Evolutionary conservation across 345 rosid species (phyloP).

Genomic region (Syzygium grande): DNA sequence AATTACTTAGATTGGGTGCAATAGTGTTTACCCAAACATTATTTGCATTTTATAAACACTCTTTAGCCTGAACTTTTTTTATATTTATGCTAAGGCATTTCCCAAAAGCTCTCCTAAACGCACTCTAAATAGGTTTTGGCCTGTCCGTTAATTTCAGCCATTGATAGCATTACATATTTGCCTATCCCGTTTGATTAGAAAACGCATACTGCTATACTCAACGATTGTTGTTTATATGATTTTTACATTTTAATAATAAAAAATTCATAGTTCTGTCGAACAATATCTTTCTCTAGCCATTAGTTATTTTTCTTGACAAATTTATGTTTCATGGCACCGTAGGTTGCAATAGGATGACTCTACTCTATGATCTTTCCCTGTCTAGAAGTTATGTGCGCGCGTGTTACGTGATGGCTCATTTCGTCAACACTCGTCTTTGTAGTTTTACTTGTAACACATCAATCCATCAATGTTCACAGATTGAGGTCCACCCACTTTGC

Average conservation of each 20-base stretch:
- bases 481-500: background rate
- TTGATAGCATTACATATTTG: background rate
- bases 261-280: background rate
- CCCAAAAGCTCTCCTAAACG: background rate
- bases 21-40: background rate
- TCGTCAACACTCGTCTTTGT: background rate
- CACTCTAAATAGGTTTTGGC: background rate
- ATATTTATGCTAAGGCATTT: background rate
- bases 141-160: background rate
- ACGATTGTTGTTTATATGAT: fast-evolving
- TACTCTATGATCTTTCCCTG: background rate
- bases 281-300: background rate
- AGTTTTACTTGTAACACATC: background rate
- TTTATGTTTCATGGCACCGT: background rate
- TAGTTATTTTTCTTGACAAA: background rate
- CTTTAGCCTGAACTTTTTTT: background rate
- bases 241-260: background rate
- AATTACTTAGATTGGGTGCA: background rate
- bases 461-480: background rate
- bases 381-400: background rate
- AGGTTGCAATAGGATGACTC: background rate
- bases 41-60: background rate
- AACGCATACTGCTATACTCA: background rate
- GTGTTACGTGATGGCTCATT: background rate
- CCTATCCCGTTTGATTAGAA: background rate